Percentiles rank a stretch among this genome's conserved stretches.
Evolutionary conservation across 2,329 filamentous ascomycete genomes (phyloP).

Genomic region (Cladosporium sp.): DNA sequence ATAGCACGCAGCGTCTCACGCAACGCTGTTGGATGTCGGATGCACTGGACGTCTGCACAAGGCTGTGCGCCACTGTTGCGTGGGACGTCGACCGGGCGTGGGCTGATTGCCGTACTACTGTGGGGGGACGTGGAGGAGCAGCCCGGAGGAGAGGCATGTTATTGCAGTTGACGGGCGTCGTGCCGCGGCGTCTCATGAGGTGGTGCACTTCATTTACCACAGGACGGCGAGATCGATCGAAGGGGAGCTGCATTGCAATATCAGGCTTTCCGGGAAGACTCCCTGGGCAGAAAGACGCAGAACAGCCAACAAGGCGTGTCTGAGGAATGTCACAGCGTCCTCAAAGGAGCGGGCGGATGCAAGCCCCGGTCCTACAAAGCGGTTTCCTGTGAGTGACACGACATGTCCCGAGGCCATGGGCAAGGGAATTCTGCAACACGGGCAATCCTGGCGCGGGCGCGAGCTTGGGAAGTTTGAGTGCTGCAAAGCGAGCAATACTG

Average conservation of each 20-base stretch:
- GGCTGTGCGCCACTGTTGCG: constrained; percentile 1
- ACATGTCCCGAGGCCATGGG: too few species aligned
- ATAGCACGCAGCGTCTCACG: constrained; percentile 5
- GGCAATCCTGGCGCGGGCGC: too few species aligned
- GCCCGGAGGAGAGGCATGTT: not conserved
- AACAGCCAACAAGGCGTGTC: too few species aligned
- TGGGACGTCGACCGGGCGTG: not conserved
- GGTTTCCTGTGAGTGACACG: not conserved
- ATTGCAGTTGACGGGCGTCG: constrained; percentile 1
- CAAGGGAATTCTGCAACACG: too few species aligned
- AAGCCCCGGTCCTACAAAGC: not conserved
- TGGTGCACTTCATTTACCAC: constrained; percentile 2
- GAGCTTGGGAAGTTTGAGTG: too few species aligned
- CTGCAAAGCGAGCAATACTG: too few species aligned
- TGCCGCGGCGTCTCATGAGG: constrained; percentile 3
- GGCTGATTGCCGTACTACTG: not conserved
- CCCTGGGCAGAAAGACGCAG: not conserved
- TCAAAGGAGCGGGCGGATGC: not conserved
- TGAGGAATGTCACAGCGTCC: too few species aligned
- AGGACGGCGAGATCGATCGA: not conserved
- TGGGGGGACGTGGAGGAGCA: not conserved
- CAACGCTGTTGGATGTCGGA: too few species aligned
- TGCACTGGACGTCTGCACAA: not conserved
- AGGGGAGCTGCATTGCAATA: not conserved
- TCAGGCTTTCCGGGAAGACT: not conserved